These are phyloP conservation scores for Saccharomyces hybrid DNA, from an alignment of 1,139 yeast genomes.

Conservation along the genomic window DNA sequence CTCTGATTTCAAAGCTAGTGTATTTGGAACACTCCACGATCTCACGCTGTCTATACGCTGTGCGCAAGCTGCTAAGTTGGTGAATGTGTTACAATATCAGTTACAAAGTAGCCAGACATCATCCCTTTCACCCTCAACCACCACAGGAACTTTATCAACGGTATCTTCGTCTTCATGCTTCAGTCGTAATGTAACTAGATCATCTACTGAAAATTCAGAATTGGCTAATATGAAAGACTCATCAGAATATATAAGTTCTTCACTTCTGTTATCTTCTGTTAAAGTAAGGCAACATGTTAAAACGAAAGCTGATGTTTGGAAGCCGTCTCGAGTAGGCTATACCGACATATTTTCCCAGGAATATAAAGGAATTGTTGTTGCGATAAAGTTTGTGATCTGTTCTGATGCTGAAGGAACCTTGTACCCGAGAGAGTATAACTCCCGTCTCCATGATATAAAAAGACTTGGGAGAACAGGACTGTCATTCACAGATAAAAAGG, in stretches of 20 bases:
- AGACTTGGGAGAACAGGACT: constrained; percentile 28
- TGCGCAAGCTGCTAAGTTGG: constrained; percentile 15
- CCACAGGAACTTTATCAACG: constrained; percentile 15
- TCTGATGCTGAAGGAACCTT: constrained; percentile 1
- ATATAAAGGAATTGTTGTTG: constrained; percentile 11
- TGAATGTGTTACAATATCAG: constrained; percentile 19
- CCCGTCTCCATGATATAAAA: constrained; percentile 13
- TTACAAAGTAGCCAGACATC: constrained; percentile 13
- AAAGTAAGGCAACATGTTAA: constrained; percentile 17
- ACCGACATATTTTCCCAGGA: constrained; percentile 20
- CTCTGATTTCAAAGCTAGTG: constrained; percentile 10
- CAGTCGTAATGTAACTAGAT: constrained; percentile 12
- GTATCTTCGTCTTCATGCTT: constrained; percentile 11
- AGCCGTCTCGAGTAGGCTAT: constrained; percentile 11
- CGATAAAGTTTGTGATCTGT: constrained; percentile 17
- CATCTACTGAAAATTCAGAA: constrained; percentile 15
- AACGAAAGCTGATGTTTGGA: constrained; percentile 14
- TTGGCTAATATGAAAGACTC: constrained; percentile 4
- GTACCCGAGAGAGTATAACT: background rate
- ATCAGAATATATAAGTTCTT: constrained; percentile 6
- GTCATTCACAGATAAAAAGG: constrained; percentile 10
- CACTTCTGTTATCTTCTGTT: constrained; percentile 14
- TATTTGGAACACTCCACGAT: constrained; percentile 5
- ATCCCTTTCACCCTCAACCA: constrained; percentile 11
- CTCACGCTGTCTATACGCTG: constrained; percentile 19